Percentiles rank a stretch among this genome's conserved stretches.
Conservation (phyloP, 352 stramenopile genomes). For the Pythium aristosporum region DNA sequence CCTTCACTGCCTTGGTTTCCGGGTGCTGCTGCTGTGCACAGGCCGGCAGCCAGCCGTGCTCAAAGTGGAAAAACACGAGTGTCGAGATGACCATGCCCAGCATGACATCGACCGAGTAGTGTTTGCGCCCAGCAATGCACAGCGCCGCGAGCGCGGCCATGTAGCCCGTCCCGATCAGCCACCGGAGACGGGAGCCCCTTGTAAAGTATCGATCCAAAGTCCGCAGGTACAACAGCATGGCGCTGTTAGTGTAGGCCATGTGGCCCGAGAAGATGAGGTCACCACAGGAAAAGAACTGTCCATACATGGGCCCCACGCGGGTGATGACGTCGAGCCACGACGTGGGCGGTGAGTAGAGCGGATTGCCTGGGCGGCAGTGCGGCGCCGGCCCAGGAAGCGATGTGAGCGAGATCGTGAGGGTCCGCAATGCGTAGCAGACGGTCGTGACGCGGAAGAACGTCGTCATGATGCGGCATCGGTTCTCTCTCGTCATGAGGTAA, state of each 20-base stretch:
- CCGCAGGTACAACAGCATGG: conserved; percentile 41
- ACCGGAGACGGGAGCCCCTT: conserved; percentile 27
- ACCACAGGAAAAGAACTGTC: conserved; percentile 42
- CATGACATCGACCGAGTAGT: conserved; percentile 47
- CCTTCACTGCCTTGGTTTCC: background rate
- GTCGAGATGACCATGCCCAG: conserved; percentile 39
- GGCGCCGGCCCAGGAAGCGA: conserved; percentile 44
- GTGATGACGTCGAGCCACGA: conserved; percentile 48
- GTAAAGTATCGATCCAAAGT: conserved; percentile 31
- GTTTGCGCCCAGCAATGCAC: conserved; percentile 37
- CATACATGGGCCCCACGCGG: conserved; percentile 37
- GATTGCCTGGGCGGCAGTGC: conserved; percentile 32
- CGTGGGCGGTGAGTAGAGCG: conserved; percentile 34
- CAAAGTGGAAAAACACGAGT: conserved; percentile 47
- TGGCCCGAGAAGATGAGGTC: conserved; percentile 53
- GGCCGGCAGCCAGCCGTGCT: conserved; percentile 36
- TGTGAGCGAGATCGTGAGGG: conserved; percentile 39
- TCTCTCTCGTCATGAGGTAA: conserved; percentile 31
- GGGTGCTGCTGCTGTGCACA: conserved; percentile 18
- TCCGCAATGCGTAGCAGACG: conserved; percentile 42
- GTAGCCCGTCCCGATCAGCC: conserved; percentile 32
- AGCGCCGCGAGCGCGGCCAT: conserved; percentile 32
- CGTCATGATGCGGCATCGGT: conserved; percentile 31
- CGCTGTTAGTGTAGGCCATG: conserved; percentile 45
- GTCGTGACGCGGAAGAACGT: conserved; percentile 47